Percentiles rank a stretch among this genome's conserved stretches.
phyloP scores from a whole-genome alignment of 257 asterid genomes.

The Gardenia jasminoides region DNA sequence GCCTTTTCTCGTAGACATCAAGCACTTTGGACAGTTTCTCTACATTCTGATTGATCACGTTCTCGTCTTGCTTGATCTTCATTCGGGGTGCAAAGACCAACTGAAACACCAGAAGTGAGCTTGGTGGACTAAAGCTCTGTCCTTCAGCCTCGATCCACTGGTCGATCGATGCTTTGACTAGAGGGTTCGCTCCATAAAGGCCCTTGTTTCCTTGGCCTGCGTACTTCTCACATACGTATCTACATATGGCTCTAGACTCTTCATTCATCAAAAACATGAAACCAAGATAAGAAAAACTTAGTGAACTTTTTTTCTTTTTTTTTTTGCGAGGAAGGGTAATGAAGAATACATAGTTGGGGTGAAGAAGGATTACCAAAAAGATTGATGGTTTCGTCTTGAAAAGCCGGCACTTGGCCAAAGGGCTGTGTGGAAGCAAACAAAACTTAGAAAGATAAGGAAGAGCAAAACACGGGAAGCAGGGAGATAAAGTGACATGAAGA shows the following conservation, averaged over 20 bases:
- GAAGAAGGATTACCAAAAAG: constrained; percentile 50
- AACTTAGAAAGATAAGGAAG: neutral
- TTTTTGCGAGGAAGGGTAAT: neutral
- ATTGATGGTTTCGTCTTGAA: constrained; percentile 63
- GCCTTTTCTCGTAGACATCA: constrained; percentile 77
- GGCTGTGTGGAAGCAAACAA: constrained; percentile 47
- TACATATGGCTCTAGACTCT: constrained; percentile 72
- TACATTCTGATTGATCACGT: constrained; percentile 56
- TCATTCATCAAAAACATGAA: constrained; percentile 14
- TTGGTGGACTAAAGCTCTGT: constrained; percentile 69
- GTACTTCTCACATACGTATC: constrained; percentile 69
- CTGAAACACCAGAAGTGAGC: constrained; percentile 61
- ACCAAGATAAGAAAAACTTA: neutral
- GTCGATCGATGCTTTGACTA: constrained; percentile 78
- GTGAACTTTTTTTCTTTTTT: too few relatives aligned
- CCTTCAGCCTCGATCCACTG: constrained; percentile 83
- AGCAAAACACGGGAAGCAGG: neutral
- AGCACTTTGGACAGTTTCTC: constrained; percentile 72
- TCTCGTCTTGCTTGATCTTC: constrained; percentile 74
- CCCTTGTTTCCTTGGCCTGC: constrained; percentile 55
- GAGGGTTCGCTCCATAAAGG: constrained; percentile 52
- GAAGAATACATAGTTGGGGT: neutral
- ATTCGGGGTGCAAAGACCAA: constrained; percentile 66
- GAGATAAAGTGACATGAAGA: neutral
- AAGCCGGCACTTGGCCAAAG: constrained; percentile 92